Evolutionary conservation across 176 grass and related monocot genomes (phyloP), one percentile per base, ranked within the genome.

Genomic region (Carex myosuroides): DNA sequence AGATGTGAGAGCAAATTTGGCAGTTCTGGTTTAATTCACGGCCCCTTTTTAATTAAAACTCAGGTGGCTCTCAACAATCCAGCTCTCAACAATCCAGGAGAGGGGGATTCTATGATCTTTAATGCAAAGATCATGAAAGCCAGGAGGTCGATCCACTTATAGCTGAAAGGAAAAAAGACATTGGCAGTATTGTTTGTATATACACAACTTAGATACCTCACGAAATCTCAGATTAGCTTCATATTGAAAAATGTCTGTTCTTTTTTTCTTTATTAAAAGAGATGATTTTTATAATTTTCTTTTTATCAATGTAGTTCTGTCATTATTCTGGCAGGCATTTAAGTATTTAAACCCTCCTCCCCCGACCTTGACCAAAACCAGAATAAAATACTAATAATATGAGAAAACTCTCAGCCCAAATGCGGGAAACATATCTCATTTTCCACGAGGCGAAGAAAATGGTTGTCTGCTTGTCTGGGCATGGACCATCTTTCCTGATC

Each of bases 71-170:
- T 66, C 90, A 83, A 69, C 90, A 86, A 89, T 74, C 84, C 37
- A 85, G 84, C 50, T 85, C 65, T 66, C 90, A 83, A 69, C 90
- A 86, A 89, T 74, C 84, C 37, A 85, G 84, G 87, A 92, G 88
- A 86, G 72, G 75, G 26, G 85, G 89, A 52, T 92, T 95, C 80
- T 90, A 90, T 73, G 93, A 91, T 70, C 91, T 92, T 70, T 95
- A 90, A 82, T 70, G 70, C 79, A 76, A 83, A 62, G 8, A 69
- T 78, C 73, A 17, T 50, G 83, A 52, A 14, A 22, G 39, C 69
- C 32, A 2, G 68, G 11, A 62, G 8, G 39, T 78, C 12, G 0
- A 59, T 77, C 6, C 32, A 74, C 64, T 42, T 26, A 33, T 42
- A 75, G 61, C 20, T 48, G 10, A 55, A 81, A 81, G 14, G 42